Base-by-base conservation (phyloP, 371 early-diverging fungal species). In the Apophysomyces elegans region DNA sequence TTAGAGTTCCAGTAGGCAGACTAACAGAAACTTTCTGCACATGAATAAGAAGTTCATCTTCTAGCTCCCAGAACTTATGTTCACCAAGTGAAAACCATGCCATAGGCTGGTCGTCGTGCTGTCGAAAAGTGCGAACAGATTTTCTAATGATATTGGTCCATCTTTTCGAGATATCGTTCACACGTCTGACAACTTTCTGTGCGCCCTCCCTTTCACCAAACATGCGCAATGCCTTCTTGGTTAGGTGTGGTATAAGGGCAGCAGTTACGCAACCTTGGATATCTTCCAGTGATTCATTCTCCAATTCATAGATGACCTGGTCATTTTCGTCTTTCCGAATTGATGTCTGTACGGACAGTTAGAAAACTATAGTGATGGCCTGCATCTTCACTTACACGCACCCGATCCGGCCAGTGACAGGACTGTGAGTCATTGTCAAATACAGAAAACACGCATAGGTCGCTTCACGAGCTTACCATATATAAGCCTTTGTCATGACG, bases 251-350 rank as follows among this genome's bases (percentile, higher is more conserved):
- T 21, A 50, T 21, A n/a, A 50, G 54, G 21, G 16, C 38, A 36
- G 18, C 44, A 43, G 9, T 16, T 35, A 14, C 46, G 13, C 37
- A 32, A 21, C 32, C 37, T 26, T n/a, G 35, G 36, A 36, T 39
- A 35, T 37, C 26, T 1, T 50, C 54, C 2, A 21, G 13, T 11
- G 21, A 8, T 7, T 50, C 54, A 11, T 21, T 59, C 59, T 56
- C 50, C 61, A 37, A 59, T 46, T 43, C 47, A 47, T 21, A 59
- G 58, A 12, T 59, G 58, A 58, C 45, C 54, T 7, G 38, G 58
- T 38, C 43, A 62, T 38, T 50, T 21, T 16, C 54, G 9, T 16
- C 21, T 5, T 18, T n/a, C 1, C 21, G 2, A 26, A 26, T 26
- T 26, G 32, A 5, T 21, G 54, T 50, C 21, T 50, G 32, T 26